Evolutionary conservation across 208 protist species (phyloP), one percentile per base, ranked within the genome.

Genomic region (Leptomonas pyrrhocoris): DNA sequence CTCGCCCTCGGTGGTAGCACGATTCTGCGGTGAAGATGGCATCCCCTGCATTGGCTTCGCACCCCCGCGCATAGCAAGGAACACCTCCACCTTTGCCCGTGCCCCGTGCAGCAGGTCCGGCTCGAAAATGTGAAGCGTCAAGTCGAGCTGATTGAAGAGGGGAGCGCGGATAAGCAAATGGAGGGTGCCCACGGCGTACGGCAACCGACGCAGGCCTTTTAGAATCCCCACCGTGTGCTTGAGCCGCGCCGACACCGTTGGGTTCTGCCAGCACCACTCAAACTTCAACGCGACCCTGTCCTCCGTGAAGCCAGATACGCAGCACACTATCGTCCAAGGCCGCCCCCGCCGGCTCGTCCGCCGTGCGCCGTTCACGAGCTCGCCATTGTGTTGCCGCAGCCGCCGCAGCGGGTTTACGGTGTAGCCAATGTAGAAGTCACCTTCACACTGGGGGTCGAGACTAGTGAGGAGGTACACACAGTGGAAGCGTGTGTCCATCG

Each of bases 191-290:
- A 92, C 76, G 18, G 90, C 90, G 56, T 79, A 90, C 23, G 83
- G 83, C 38, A 93, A 62, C 0, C 71, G 65, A 6, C 78, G 77
- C 23, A 89, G 74, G 15, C 83, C 84, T 2, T 68, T 49, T 27
- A 90, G 51, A 38, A 60, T 25, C 9, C 50, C 63, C 23, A 64
- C 68, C 9, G 53, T 83, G 71, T 80, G 68, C 75, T 79, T 86
- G 36, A 93, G 74, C 23, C 76, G 74, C 5, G 77, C 62, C 2
- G 92, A 90, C 55, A 80, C 80, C 21, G 28, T 71, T 12, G 94
- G 94, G 76, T 98, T 73, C 78, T 98, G 94, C 95, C 95, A 98
- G 61, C 86, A 88, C 95, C 96, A 98, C 83, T 98, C 97, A 59
- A 98, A 98, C 77, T 98, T 96, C 21, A 98, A 82, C 23, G 95